phyloP scores from a whole-genome alignment of 305 asterid species.

The Withania somnifera region DNA sequence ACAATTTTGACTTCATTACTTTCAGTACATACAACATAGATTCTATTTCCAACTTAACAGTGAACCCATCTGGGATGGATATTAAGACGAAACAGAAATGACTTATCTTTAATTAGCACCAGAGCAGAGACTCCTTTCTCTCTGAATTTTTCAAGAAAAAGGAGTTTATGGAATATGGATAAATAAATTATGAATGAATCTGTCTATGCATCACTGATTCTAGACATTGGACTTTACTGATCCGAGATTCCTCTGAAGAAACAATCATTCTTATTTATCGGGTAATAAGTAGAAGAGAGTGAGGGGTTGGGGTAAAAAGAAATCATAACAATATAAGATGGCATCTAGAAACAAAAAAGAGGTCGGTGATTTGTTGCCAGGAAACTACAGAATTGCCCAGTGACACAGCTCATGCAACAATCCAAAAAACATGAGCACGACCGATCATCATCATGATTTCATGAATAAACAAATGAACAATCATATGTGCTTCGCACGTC shows the following conservation, averaged over 20 bases:
- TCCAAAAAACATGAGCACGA: conserved; percentile 5
- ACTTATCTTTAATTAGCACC: background rate
- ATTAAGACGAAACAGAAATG: background rate
- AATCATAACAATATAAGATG: background rate
- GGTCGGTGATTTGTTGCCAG: conserved; percentile 1
- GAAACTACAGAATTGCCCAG: background rate
- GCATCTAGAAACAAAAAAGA: background rate
- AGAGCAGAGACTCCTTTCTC: background rate
- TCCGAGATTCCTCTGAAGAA: background rate
- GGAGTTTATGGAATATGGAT: no score
- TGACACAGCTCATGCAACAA: conserved; percentile 5
- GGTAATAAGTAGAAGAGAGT: background rate
- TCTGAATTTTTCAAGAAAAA: no score
- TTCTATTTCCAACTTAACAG: no score
- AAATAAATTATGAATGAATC: no score
- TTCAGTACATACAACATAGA: no score
- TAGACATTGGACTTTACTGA: no score
- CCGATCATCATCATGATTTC: background rate
- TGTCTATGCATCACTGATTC: no score
- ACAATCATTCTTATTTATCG: background rate
- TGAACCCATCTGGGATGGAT: no score
- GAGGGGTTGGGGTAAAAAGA: background rate
- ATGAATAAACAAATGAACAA: background rate
- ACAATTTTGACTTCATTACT: background rate
- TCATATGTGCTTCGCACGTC: conserved; percentile 3